These are phyloP conservation scores for Kodamaea anthophila DNA, from an alignment of 1,139 yeast genomes.

Conservation along the genomic window DNA sequence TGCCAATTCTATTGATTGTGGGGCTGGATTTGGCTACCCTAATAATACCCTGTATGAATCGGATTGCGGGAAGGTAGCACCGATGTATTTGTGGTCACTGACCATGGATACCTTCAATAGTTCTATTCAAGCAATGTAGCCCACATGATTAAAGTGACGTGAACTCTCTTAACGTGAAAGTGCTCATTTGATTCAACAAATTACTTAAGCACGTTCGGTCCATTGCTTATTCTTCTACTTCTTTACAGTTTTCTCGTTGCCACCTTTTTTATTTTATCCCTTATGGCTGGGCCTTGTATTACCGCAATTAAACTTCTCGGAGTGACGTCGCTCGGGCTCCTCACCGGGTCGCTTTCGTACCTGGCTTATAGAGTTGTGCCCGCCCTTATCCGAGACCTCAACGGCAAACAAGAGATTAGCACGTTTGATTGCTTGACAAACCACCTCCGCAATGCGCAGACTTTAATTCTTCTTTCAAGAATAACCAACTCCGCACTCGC, in stretches of 20 bases:
- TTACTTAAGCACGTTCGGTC: too few relatives aligned
- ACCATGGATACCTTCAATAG: too few relatives aligned
- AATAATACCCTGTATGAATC: too few relatives aligned
- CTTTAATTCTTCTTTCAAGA: conserved; percentile 17
- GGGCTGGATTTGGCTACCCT: too few relatives aligned
- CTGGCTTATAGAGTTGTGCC: conserved; percentile 35
- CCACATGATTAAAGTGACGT: too few relatives aligned
- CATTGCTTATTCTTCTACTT: too few relatives aligned
- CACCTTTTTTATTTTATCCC: conserved; percentile 3
- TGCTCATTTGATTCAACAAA: too few relatives aligned
- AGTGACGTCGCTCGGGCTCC: conserved; percentile 46
- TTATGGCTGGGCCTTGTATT: conserved; percentile 40
- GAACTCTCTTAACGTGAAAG: too few relatives aligned
- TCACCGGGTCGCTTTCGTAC: conserved; percentile 36
- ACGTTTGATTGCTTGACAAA: conserved; percentile 5
- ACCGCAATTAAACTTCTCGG: conserved; percentile 47
- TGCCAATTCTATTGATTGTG: too few relatives aligned
- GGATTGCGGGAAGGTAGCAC: too few relatives aligned
- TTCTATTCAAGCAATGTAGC: too few relatives aligned
- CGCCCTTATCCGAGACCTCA: conserved; percentile 24
- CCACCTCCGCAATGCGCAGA: conserved; percentile 7
- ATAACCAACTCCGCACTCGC: conserved; percentile 28
- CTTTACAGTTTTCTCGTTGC: conserved; percentile 2
- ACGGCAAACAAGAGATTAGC: conserved; percentile 6
- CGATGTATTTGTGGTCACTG: too few relatives aligned